Conservation (phyloP, 768 basidiomycete genomes). For the Psilocybe tampanensis region DNA sequence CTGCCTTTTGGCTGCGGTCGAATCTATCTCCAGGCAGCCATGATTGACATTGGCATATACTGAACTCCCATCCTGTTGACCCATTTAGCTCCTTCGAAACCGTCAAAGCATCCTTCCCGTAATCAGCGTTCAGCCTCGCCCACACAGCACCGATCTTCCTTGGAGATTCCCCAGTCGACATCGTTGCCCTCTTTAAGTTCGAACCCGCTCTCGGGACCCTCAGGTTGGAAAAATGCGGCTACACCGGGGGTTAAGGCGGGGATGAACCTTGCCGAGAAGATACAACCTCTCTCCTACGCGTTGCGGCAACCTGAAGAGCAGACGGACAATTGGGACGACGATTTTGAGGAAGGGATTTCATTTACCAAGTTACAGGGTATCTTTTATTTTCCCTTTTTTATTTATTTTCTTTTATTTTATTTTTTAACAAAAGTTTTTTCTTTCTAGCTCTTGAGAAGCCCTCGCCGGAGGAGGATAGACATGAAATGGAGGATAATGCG, state of each 20-base stretch:
- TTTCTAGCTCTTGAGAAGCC: constrained; percentile 64
- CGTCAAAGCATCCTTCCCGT: constrained; percentile 66
- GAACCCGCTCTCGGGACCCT: constrained; percentile 29
- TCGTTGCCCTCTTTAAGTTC: constrained; percentile 29
- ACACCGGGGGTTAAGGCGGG: constrained; percentile 36
- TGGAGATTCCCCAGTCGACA: constrained; percentile 31
- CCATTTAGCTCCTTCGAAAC: constrained; percentile 65
- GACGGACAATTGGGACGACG: constrained; percentile 97
- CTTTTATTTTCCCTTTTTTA: constrained; percentile 1
- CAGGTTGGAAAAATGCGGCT: constrained; percentile 37
- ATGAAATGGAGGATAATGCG: constrained; percentile 69
- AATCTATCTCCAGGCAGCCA: too few species aligned
- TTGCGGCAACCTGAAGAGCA: constrained; percentile 81
- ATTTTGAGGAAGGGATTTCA: constrained; percentile 94
- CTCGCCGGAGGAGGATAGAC: constrained; percentile 55
- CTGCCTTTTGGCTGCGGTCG: not conserved
- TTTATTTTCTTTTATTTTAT: constrained; percentile 3
- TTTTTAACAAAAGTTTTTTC: constrained; percentile 8
- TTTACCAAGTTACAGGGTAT: constrained; percentile 78
- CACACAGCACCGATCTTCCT: constrained; percentile 40
- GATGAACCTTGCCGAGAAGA: constrained; percentile 51
- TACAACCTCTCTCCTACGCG: constrained; percentile 65
- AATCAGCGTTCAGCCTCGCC: constrained; percentile 48
- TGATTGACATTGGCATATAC: not conserved
- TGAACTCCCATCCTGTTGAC: not conserved